These are phyloP conservation scores for Penicillium sp. DNA, from an alignment of 2,329 filamentous ascomycete species.

Conservation along the genomic window DNA sequence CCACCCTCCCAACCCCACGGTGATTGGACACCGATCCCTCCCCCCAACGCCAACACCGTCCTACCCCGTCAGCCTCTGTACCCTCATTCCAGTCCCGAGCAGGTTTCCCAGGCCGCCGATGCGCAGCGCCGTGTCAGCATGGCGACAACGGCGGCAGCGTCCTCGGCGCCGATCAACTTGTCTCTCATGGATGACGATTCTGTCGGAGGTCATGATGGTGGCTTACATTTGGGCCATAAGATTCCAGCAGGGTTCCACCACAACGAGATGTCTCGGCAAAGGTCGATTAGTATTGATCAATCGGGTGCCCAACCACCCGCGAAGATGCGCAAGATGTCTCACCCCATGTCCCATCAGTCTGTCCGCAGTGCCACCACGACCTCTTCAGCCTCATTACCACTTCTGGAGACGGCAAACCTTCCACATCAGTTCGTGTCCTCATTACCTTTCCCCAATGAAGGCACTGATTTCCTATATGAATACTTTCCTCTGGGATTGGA, in stretches of 20 bases:
- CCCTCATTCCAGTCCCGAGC: conserved; percentile 50
- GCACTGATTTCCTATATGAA: conserved; percentile 80
- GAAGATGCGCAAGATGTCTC: conserved; percentile 37
- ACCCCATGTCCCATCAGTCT: conserved; percentile 24
- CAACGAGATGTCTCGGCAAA: conserved; percentile 25
- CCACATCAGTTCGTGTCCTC: conserved; percentile 53
- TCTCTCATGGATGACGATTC: conserved; percentile 55
- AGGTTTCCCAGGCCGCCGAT: conserved; percentile 37
- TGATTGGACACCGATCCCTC: conserved; percentile 35
- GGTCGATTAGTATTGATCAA: conserved; percentile 21
- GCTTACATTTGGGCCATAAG: conserved; percentile 17
- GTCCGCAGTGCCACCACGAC: conserved; percentile 28
- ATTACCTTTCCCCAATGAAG: conserved; percentile 50
- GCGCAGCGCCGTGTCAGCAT: conserved; percentile 32
- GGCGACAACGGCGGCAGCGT: conserved; percentile 23
- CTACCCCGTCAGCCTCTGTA: conserved; percentile 35
- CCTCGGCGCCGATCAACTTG: conserved; percentile 46
- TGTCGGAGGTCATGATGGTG: conserved; percentile 33
- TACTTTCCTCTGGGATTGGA: conserved; percentile 89
- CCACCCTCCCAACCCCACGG: conserved; percentile 19
- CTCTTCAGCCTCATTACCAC: conserved; percentile 19
- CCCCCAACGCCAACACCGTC: conserved; percentile 18
- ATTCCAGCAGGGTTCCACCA: conserved; percentile 17
- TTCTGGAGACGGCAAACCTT: conserved; percentile 28
- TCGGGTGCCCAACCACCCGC: conserved; percentile 24